Conservation (phyloP, 2,329 filamentous ascomycete species). For the Epichloe sibirici region DNA sequence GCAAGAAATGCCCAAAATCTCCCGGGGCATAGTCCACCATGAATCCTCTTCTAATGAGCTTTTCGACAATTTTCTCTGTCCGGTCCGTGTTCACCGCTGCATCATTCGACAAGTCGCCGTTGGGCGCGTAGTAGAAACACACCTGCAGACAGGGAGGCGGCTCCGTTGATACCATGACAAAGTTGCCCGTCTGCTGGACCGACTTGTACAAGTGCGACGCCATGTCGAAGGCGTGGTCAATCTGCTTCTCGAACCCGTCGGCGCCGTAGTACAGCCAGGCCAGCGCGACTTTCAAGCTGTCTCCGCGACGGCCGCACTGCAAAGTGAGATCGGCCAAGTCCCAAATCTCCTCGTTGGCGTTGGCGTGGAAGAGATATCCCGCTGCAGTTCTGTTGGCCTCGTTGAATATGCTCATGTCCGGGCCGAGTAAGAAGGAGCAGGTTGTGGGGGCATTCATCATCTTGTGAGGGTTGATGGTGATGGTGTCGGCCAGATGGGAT, state of each 20-base stretch:
- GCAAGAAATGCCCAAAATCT: slow-evolving; percentile 41
- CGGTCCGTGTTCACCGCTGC: slow-evolving; percentile 33
- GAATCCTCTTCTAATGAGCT: slow-evolving; percentile 38
- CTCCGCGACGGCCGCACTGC: slow-evolving; percentile 80
- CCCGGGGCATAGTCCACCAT: slow-evolving; percentile 52
- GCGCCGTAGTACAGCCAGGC: slow-evolving; percentile 84
- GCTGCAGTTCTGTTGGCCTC: slow-evolving; percentile 75
- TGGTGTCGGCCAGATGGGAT: slow-evolving; percentile 60
- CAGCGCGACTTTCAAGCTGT: slow-evolving; percentile 77
- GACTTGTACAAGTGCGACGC: slow-evolving; percentile 56
- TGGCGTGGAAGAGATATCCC: slow-evolving; percentile 69
- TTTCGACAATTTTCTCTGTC: slow-evolving; percentile 36
- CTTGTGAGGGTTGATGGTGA: slow-evolving; percentile 92
- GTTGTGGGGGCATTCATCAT: slow-evolving; percentile 90
- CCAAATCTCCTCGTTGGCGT: slow-evolving; percentile 51
- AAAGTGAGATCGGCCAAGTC: slow-evolving; percentile 87
- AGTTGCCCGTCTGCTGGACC: slow-evolving; percentile 42
- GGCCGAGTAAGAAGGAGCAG: slow-evolving; percentile 76
- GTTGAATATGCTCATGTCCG: slow-evolving; percentile 67
- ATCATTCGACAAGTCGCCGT: slow-evolving; percentile 32
- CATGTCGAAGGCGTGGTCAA: slow-evolving; percentile 61
- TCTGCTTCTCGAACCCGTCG: slow-evolving; percentile 54
- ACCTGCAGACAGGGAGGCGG: slow-evolving; percentile 85
- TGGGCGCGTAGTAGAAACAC: slow-evolving; percentile 75
- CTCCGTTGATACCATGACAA: slow-evolving; percentile 60